Evolutionary conservation across 2,329 filamentous ascomycete species (phyloP), one percentile per base, ranked within the genome.

Genomic region (Colletotrichum tropicicola): DNA sequence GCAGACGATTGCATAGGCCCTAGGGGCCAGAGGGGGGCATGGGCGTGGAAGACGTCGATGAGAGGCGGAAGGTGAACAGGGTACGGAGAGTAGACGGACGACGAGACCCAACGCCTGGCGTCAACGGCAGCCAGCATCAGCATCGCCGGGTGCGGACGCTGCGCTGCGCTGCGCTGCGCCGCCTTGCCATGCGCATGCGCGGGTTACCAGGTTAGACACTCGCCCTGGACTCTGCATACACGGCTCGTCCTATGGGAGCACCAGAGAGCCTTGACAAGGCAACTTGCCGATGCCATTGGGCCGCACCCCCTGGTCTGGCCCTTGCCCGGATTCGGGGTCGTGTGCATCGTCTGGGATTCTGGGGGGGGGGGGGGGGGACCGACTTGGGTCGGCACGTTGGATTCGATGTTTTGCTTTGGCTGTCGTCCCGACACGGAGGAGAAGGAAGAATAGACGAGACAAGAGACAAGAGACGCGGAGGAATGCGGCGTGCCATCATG

Each of bases 161-260:
- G n/a, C n/a, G n/a, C n/a, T n/a, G n/a, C n/a, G n/a, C 71, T 44
- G 70, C 69, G 75, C 77, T 81, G 80, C 80, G 79, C 80, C 79
- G 78, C 80, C 73, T 77, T 80, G 76, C 76, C n/a, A 43, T 21
- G 39, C 17, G 32, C 32, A 35, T 15, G 32, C 3, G 32, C 32
- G 32, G 32, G 32, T 35, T 35, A 35, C 32, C 32, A 35, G 72
- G 71, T 76, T 74, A 77, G 77, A 70, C 67, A 71, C 69, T 58
- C 66, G 67, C 68, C 70, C 70, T 68, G 68, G 60, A 49, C 68
- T 69, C 69, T 76, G 75, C 73, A 76, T 75, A 68, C 62, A 62
- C 61, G 68, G 61, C 53, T 70, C 55, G 66, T 72, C 75, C 74
- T 77, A 75, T 78, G 70, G 69, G 69, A 74, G 70, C 54, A 49